These are phyloP conservation scores for Aureobasidium subglaciale DNA, from an alignment of 2,329 filamentous ascomycete species.

Conservation along the genomic window DNA sequence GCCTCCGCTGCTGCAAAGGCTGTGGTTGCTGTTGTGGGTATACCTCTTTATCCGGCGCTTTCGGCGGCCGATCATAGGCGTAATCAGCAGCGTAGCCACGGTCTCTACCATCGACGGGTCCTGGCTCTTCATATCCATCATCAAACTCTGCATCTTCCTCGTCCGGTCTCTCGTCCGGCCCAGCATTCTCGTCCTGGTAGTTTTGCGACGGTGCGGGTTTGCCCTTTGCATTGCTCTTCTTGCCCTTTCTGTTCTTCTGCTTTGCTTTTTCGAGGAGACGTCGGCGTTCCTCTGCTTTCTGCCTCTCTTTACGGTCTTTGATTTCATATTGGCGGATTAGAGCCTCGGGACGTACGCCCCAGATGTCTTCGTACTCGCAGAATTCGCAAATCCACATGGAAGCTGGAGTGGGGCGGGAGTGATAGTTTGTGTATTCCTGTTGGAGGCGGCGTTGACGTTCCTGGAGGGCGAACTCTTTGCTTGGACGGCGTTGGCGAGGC, in stretches of 20 bases:
- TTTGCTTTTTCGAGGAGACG: constrained; percentile 86
- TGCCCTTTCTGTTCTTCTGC: constrained; percentile 83
- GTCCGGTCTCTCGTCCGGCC: neutral
- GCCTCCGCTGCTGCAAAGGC: neutral
- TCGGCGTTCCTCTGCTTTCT: constrained; percentile 77
- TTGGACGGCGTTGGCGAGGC: constrained; percentile 51
- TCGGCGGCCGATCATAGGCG: neutral
- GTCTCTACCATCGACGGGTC: constrained; percentile 1
- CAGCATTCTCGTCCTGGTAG: constrained; percentile 13
- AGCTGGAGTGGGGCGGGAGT: constrained; percentile 61
- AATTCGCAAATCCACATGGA: constrained; percentile 96
- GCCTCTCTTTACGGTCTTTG: constrained; percentile 79
- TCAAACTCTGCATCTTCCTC: constrained; percentile 17
- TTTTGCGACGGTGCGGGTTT: constrained; percentile 10
- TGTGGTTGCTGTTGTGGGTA: neutral
- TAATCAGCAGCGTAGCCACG: neutral
- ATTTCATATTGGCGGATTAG: constrained; percentile 89
- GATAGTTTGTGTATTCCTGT: constrained; percentile 68
- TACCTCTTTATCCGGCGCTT: constrained; percentile 7
- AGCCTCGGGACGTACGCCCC: constrained; percentile 75
- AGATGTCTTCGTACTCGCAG: constrained; percentile 95
- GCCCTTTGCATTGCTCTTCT: constrained; percentile 47
- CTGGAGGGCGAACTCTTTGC: constrained; percentile 65
- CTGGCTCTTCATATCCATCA: constrained; percentile 18
- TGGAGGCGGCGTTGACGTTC: constrained; percentile 70